phyloP scores from a whole-genome alignment of 164 flowering plant genomes.

The Umbilicus rupestris region DNA sequence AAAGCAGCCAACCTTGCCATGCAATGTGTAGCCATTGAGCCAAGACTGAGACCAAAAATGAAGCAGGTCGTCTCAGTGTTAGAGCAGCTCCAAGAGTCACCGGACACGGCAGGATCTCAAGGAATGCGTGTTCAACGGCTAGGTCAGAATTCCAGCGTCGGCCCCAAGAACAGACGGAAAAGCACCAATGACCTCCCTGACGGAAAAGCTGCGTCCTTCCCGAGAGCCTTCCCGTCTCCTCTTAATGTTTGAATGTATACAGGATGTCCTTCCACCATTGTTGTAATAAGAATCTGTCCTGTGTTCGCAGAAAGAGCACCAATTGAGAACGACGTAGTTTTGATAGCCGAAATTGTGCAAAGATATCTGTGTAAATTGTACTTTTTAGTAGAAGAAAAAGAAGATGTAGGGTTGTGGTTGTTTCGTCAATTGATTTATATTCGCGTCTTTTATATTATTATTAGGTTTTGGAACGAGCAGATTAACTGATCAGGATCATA shows the following conservation, averaged over 20 bases:
- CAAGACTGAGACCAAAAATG: slow-evolving; percentile 62
- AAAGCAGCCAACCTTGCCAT: slow-evolving; percentile 49
- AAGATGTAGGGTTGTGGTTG: too few relatives aligned
- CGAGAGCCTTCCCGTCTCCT: slow-evolving; percentile 34
- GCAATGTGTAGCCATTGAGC: slow-evolving; percentile 51
- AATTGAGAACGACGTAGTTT: too few relatives aligned
- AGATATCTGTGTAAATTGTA: too few relatives aligned
- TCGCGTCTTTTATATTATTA: too few relatives aligned
- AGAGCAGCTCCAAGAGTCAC: slow-evolving; percentile 43
- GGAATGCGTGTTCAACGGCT: not conserved
- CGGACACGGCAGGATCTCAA: not conserved
- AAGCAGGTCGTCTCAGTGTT: slow-evolving; percentile 43
- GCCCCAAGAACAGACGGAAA: slow-evolving; percentile 15
- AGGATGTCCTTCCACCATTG: not conserved
- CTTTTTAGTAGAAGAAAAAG: too few relatives aligned
- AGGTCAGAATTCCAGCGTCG: slow-evolving; percentile 13
- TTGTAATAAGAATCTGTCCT: too few relatives aligned
- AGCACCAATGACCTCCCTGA: slow-evolving; percentile 13
- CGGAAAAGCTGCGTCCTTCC: slow-evolving; percentile 21
- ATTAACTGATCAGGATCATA: too few relatives aligned
- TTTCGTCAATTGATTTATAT: too few relatives aligned
- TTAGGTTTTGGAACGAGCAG: too few relatives aligned
- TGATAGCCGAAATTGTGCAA: too few relatives aligned
- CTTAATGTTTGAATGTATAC: not conserved
- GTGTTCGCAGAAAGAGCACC: too few relatives aligned